phyloP scores from a whole-genome alignment of 2,329 filamentous ascomycete species.

The Cladosporium oxysporum region DNA sequence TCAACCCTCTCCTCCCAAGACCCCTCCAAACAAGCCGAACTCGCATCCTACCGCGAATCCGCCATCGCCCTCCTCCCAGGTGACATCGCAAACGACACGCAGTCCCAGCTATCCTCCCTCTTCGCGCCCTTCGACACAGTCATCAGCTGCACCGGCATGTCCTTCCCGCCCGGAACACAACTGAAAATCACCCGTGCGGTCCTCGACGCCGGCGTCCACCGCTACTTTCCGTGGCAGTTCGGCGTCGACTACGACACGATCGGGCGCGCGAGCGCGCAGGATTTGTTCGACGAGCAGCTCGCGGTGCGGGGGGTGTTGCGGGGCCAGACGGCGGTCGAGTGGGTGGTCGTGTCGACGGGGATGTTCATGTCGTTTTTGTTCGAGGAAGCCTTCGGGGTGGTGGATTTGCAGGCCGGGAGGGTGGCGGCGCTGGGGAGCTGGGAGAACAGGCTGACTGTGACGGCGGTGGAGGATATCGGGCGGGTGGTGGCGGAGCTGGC shows the following conservation, averaged over 20 bases:
- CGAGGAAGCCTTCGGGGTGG: conserved; percentile 61
- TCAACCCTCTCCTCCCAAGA: conserved; percentile 19
- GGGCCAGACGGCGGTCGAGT: conserved; percentile 38
- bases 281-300: conserved; percentile 69
- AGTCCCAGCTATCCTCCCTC: conserved; percentile 35
- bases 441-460: conserved; percentile 64
- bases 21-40: background rate
- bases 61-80: conserved; percentile 46
- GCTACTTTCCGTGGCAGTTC: conserved; percentile 73
- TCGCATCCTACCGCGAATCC: background rate
- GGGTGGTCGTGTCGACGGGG: conserved; percentile 68
- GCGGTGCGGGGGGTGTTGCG: conserved; percentile 58
- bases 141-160: conserved; percentile 64
- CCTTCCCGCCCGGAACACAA: conserved; percentile 57
- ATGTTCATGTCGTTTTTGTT: conserved; percentile 73
- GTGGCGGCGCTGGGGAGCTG: conserved; percentile 57
- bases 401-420: conserved; percentile 46
- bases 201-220: conserved; percentile 50
- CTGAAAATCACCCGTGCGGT: conserved; percentile 56
- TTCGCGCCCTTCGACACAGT: conserved; percentile 54
- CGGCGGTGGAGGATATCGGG: conserved; percentile 65
- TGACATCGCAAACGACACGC: conserved; percentile 44
- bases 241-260: conserved; percentile 71
- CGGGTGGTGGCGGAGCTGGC: conserved; percentile 59
- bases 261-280: conserved; percentile 59